Base-by-base conservation (phyloP, 495 filamentous ascomycete species). In the Lasiosphaeria hispida region DNA sequence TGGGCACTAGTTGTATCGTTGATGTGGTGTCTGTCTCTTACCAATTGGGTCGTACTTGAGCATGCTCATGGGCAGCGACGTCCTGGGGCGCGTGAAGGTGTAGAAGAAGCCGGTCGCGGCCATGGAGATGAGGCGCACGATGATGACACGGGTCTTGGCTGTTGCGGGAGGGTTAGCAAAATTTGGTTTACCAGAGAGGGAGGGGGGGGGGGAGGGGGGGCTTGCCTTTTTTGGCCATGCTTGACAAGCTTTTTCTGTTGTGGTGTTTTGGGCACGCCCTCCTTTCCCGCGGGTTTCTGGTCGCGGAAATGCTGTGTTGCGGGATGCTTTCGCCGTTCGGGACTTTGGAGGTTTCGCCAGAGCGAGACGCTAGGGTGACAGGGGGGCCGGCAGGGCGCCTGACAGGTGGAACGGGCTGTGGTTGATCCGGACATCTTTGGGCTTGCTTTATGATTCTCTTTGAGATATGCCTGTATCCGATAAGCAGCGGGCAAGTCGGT, bases 41-140 rank as follows among this genome's bases (percentile, higher is more conserved):
- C 96, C 89, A 65, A 99, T 89, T 57, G 95, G 95, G 75, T 99
- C 95, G 72, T 99, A 97, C 77, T 99, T 99, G 62, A 97, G 80
- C 92, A 97, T 96, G 76, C 89, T 93, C 73, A 97, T 82, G 38
- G 95, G 94, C 39, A 86, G 78, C 56, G 92, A 80, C 19, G 80
- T 77, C 49, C 95, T 87, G 13, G 92, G 92, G 34, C 95, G 88
- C 53, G 88, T 80, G 70, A 92, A 82, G 53, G 90, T 95, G 72
- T 90, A 90, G 80, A 91, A 99, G 80, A 88, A 99, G 65, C 95
- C 95, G 11, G 95, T 99, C 85, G 96, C 86, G 59, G 95, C 95
- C 95, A 97, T 99, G 53, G 91, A 96, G 72, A 99, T 80, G 53
- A 99, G 88, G 69, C 95, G 92, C 68, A 97, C 94, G 66, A 86